phyloP scores from a whole-genome alignment of 306 rosid species.

The Medicago arabica region DNA sequence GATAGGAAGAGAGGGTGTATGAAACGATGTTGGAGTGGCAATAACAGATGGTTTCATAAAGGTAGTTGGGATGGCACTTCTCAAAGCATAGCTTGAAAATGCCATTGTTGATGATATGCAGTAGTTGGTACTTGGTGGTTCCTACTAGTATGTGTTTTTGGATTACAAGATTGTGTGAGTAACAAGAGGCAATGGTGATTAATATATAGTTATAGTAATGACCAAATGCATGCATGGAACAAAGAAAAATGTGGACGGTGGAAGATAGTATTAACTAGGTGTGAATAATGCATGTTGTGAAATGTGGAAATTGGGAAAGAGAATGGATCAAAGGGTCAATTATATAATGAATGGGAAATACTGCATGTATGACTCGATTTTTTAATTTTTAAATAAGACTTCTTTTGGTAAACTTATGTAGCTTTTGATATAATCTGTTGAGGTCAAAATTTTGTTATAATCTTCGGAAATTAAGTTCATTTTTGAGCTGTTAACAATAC shows the following conservation, averaged over 20 bases:
- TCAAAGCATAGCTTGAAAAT: conserved; percentile 45
- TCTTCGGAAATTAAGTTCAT: no score
- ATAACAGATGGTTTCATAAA: conserved; percentile 16
- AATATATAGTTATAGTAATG: not conserved
- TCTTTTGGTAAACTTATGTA: no score
- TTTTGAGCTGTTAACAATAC: no score
- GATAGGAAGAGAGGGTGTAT: conserved; percentile 22
- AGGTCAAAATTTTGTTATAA: no score
- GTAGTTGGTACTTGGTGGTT: not conserved
- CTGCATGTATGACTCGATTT: no score
- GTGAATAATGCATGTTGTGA: not conserved
- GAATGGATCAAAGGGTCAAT: no score
- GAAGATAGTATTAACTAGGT: not conserved
- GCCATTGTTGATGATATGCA: conserved; percentile 44
- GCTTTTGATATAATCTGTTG: no score
- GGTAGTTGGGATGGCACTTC: not conserved
- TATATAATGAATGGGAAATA: no score
- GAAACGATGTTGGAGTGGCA: conserved; percentile 33
- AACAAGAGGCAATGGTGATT: not conserved
- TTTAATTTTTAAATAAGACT: no score
- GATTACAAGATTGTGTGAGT: not conserved
- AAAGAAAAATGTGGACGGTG: not conserved
- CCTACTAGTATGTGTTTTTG: no score
- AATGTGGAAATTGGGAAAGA: no score
- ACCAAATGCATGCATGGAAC: not conserved